Evolutionary conservation across 129 eudicot genomes (phyloP).

Genomic region (Saposhnikovia divaricata): DNA sequence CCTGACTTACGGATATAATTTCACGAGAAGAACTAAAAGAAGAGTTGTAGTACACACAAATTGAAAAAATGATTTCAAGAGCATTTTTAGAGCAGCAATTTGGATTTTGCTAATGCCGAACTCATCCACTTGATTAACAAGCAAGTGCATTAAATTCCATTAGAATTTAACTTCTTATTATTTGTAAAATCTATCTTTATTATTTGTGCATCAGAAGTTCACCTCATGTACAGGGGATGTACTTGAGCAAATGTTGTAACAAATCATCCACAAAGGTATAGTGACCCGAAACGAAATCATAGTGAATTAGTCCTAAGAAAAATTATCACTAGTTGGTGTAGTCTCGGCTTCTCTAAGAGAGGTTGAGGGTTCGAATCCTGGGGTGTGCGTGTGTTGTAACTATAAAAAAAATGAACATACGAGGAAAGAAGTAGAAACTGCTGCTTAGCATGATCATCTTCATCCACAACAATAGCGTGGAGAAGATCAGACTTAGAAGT

Average conservation of each 20-base stretch:
- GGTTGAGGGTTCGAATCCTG: too few species aligned
- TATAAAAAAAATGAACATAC: conserved; percentile 19
- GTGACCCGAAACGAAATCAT: too few species aligned
- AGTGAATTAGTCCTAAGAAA: too few species aligned
- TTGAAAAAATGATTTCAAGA: not conserved
- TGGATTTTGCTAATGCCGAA: too few species aligned
- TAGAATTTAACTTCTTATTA: not conserved
- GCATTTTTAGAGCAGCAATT: too few species aligned
- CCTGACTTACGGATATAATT: not conserved
- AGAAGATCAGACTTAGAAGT: conserved; percentile 53
- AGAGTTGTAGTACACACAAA: not conserved
- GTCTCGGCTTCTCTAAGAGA: too few species aligned
- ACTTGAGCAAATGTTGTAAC: too few species aligned
- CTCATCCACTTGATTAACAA: too few species aligned
- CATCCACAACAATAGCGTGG: conserved; percentile 35
- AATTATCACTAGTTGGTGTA: not conserved
- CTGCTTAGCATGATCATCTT: conserved; percentile 6
- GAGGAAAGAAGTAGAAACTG: conserved; percentile 43
- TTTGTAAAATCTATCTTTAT: too few species aligned
- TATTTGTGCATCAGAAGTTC: too few species aligned
- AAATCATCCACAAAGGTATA: not conserved
- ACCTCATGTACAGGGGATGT: too few species aligned
- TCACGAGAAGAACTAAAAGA: not conserved
- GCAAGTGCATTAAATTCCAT: not conserved
- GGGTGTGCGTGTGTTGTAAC: too few species aligned